phyloP scores from a whole-genome alignment of 177 flowering plant species.

The Vitis hybrid region DNA sequence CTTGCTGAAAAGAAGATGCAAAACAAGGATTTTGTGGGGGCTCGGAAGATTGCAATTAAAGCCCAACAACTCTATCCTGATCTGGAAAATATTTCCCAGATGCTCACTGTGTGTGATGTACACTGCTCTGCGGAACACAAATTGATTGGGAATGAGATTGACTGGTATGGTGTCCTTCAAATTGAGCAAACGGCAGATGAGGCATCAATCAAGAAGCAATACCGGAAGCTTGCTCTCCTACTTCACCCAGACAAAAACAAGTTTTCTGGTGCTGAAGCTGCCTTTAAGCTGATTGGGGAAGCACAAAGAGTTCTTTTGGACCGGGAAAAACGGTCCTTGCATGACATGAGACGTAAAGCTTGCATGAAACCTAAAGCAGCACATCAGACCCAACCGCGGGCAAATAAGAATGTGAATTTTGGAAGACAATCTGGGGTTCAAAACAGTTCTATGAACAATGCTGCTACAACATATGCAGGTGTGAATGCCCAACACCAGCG shows the following conservation, averaged over 20 bases:
- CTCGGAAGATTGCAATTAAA: slow-evolving; percentile 49
- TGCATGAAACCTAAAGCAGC: slow-evolving; percentile 11
- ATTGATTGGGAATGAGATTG: slow-evolving; percentile 48
- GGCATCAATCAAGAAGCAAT: slow-evolving; percentile 67
- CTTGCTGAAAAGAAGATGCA: slow-evolving; percentile 70
- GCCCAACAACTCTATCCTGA: slow-evolving; percentile 66
- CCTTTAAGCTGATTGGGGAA: slow-evolving; percentile 64
- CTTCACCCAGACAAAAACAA: slow-evolving; percentile 95
- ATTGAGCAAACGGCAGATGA: slow-evolving; percentile 64
- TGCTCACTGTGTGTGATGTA: slow-evolving; percentile 76
- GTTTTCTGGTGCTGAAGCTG: slow-evolving; percentile 71
- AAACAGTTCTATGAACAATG: slow-evolving; percentile 10
- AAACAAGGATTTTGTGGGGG: slow-evolving; percentile 57
- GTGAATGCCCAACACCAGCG: slow-evolving; percentile 28
- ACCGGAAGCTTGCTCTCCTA: slow-evolving; percentile 63
- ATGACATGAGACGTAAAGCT: slow-evolving; percentile 39
- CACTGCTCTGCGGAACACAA: slow-evolving; percentile 64
- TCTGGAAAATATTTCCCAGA: slow-evolving; percentile 60
- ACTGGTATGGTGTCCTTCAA: slow-evolving; percentile 84
- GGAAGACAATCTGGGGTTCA: slow-evolving; percentile 22
- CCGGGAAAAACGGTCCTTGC: slow-evolving; percentile 25
- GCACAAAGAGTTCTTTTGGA: slow-evolving; percentile 59
- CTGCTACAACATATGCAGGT: slow-evolving; percentile 16
- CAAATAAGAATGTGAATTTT: slow-evolving; percentile 11
- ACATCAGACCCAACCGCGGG: slow-evolving; percentile 19